Percentiles rank a stretch among this genome's conserved stretches.
phyloP scores from a whole-genome alignment of 2,329 filamentous ascomycete genomes.

The Colletotrichum musae region DNA sequence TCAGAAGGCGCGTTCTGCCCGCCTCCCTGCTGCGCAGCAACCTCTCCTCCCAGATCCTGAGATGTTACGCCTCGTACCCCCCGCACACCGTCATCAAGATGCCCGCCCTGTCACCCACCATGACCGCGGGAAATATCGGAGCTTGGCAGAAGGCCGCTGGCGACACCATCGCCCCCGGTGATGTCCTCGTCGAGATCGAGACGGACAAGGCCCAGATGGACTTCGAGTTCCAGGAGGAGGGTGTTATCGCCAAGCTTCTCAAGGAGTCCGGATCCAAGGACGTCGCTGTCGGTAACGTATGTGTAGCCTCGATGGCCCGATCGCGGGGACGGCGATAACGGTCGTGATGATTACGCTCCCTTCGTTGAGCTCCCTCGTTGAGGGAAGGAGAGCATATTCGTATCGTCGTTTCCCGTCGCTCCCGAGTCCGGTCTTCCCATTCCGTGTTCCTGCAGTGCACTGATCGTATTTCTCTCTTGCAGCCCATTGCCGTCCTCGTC shows the following conservation, averaged over 20 bases:
- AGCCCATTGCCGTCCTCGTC: constrained; percentile 97
- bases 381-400: background rate
- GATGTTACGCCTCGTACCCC: constrained; percentile 87
- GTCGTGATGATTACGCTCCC: constrained; percentile 18
- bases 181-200: constrained; percentile 98
- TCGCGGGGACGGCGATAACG: background rate
- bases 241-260: constrained; percentile 93
- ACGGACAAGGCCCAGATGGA: constrained; percentile 99
- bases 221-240: constrained; percentile 99
- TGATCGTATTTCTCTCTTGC: constrained; percentile 39
- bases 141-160: constrained; percentile 98
- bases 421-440: constrained; percentile 37
- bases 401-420: constrained; percentile 12
- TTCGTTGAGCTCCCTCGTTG: constrained; percentile 11
- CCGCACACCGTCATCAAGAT: constrained; percentile 96
- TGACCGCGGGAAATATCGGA: constrained; percentile 97
- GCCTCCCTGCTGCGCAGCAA: constrained; percentile 66
- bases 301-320: constrained; percentile 54
- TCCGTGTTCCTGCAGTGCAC: background rate
- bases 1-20: constrained; percentile 74
- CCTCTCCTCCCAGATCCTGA: constrained; percentile 68
- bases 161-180: constrained; percentile 88
- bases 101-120: constrained; percentile 97
- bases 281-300: constrained; percentile 91
- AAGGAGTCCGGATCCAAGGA: constrained; percentile 96